phyloP scores from a whole-genome alignment of 2,329 filamentous ascomycete genomes.

The Diplodia scrobiculata region DNA sequence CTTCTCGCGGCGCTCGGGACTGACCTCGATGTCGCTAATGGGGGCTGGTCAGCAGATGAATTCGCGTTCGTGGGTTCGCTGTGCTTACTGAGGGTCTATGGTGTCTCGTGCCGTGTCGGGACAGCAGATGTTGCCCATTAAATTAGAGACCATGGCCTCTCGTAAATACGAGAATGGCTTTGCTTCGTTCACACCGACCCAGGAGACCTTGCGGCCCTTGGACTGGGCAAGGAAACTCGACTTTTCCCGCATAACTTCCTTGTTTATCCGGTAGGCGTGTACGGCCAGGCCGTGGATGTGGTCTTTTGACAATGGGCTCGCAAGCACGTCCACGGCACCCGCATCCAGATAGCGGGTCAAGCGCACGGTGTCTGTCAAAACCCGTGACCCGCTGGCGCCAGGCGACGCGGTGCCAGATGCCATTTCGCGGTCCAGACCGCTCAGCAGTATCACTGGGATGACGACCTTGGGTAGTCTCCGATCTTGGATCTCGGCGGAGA shows the following conservation, averaged over 20 bases:
- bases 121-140: conserved; percentile 88
- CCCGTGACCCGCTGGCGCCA: conserved; percentile 40
- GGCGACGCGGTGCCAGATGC: conserved; percentile 29
- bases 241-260: conserved; percentile 73
- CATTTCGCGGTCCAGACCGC: conserved; percentile 42
- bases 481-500: conserved; percentile 48
- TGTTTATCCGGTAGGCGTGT: conserved; percentile 80
- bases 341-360: conserved; percentile 77
- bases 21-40: conserved; percentile 65
- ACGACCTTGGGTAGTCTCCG: conserved; percentile 46
- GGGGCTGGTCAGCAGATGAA: conserved; percentile 32
- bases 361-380: conserved; percentile 54
- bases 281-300: conserved; percentile 75
- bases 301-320: conserved; percentile 73
- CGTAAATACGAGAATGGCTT: conserved; percentile 86
- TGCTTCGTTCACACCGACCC: conserved; percentile 83
- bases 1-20: conserved; percentile 63
- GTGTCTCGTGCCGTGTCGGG: conserved; percentile 64
- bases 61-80: conserved; percentile 4
- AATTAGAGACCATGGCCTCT: conserved; percentile 88
- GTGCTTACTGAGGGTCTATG: conserved; percentile 60
- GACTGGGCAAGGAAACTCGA: conserved; percentile 70
- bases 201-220: conserved; percentile 79
- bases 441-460: conserved; percentile 47
- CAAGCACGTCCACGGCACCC: conserved; percentile 83